Evolutionary conservation across 768 basidiomycete species (phyloP), one percentile per base, ranked within the genome.

Genomic region (Punctularia strigosozonata): DNA sequence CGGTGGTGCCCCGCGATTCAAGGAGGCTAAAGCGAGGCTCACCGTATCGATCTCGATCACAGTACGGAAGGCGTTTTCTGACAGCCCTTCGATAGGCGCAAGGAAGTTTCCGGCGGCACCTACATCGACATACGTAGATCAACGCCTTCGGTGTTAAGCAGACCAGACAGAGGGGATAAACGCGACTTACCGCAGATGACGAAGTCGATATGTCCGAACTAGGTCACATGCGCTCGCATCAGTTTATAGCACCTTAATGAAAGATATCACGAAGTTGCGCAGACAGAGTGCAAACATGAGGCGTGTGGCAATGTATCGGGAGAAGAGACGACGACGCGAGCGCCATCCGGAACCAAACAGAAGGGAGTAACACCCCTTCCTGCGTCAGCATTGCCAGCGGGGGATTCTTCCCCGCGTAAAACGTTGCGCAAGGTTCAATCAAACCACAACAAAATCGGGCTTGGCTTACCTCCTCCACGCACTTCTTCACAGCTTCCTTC

Each of bases 101-200:
- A 99, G 67, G 63, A 97, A 99, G 63, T 98, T 99, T 3, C 94
- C 94, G 42, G 94, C 94, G 30, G 91, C 91, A 44, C 88, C 88
- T 90, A 52, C 20, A 21, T 24, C 26, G 6, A 38, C 20, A 17
- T 28, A 24, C 19, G 44, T 14, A 19, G 34, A 7, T 25, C 18
- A 14, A 19, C 19, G 36, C 23, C 15, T 10, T 24, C 36, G 8
- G 22, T 25, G 25, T 19, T 17, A 23, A 12, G 14, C 31, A 39
- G 8, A 13, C 7, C 20, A 18, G 22, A 23, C 28, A 36, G 20
- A 21, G 30, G 26, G 15, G 33, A 30, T 12, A 36, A 19, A 21
- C 35, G 19, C 2, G 3, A 60, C 68, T 41, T 57, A 85, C 90
- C 90, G 53, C 88, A 90, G 40, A 97, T 86, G 37, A 97, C 92